These are phyloP conservation scores for Parascedosporium putredinis DNA, from an alignment of 2,329 filamentous ascomycete genomes.

Conservation along the genomic window DNA sequence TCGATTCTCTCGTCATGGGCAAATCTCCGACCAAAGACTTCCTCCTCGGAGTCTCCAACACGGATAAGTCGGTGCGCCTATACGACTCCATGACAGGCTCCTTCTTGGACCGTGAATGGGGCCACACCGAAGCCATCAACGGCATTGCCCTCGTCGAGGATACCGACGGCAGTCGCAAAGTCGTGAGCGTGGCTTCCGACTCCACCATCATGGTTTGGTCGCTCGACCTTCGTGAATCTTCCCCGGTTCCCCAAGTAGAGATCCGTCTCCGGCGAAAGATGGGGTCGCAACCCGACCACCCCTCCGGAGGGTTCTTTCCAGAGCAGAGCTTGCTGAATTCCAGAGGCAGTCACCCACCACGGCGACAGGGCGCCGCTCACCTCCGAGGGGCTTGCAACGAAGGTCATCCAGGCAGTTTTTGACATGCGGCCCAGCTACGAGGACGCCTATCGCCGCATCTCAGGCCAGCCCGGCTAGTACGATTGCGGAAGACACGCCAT, in stretches of 20 bases:
- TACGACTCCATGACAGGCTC: constrained; percentile 71
- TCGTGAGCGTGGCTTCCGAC: constrained; percentile 69
- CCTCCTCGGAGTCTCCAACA: constrained; percentile 81
- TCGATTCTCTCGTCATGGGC: constrained; percentile 65
- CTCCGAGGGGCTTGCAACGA: constrained; percentile 41
- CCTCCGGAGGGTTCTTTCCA: constrained; percentile 75
- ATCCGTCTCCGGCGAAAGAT: constrained; percentile 44
- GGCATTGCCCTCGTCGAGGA: constrained; percentile 64
- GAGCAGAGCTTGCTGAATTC: constrained; percentile 77
- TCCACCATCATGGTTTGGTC: constrained; percentile 77
- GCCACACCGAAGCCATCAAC: constrained; percentile 88
- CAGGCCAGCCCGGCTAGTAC: constrained; percentile 31
- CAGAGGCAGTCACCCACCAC: constrained; percentile 36
- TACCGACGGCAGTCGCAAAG: constrained; percentile 41
- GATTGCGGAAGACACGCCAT: constrained; percentile 35
- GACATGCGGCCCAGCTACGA: constrained; percentile 13
- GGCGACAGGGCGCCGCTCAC: constrained; percentile 38
- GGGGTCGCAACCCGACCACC: constrained; percentile 54
- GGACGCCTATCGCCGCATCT: constrained; percentile 28
- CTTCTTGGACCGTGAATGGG: constrained; percentile 83
- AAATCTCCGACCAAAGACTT: constrained; percentile 48
- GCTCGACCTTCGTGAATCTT: constrained; percentile 37
- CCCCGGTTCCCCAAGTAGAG: constrained; percentile 31
- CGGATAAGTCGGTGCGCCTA: constrained; percentile 86
- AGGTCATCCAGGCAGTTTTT: constrained; percentile 36